These are phyloP conservation scores for Schizonepeta tenuifolia DNA, from an alignment of 257 asterid species.

Conservation along the genomic window DNA sequence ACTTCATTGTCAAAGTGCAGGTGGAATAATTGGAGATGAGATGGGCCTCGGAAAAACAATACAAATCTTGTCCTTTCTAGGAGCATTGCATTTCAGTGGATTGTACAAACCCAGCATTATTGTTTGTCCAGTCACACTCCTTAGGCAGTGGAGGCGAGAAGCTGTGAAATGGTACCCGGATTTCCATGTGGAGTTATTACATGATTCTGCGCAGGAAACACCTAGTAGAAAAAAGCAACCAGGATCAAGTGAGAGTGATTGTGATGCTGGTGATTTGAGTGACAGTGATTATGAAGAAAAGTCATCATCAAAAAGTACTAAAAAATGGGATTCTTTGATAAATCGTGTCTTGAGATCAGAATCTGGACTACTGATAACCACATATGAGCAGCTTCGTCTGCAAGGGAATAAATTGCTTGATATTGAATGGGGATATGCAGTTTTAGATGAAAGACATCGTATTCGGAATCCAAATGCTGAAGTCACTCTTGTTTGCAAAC, in stretches of 20 bases:
- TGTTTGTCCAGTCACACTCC: conserved; percentile 91
- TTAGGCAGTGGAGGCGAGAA: conserved; percentile 95
- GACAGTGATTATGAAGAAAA: conserved; percentile 65
- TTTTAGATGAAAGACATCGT: conserved; percentile 96
- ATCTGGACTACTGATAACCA: conserved; percentile 86
- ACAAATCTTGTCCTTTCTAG: conserved; percentile 86
- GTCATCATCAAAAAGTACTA: conserved; percentile 46
- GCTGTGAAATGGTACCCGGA: conserved; percentile 85
- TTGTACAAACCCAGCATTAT: conserved; percentile 93
- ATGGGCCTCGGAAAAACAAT: conserved; percentile 99
- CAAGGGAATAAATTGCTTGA: conserved; percentile 81
- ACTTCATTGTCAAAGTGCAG: conserved; percentile 96
- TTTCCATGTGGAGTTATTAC: conserved; percentile 84
- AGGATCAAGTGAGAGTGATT: conserved; percentile 63
- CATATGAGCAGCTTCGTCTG: conserved; percentile 94
- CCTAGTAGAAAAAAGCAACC: conserved; percentile 55
- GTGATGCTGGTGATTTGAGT: conserved; percentile 62
- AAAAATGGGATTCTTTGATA: conserved; percentile 83
- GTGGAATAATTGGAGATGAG: conserved; percentile 99
- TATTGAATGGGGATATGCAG: conserved; percentile 95
- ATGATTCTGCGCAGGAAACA: conserved; percentile 79
- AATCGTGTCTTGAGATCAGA: conserved; percentile 77
- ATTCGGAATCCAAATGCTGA: conserved; percentile 98
- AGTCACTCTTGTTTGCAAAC: conserved; percentile 94
- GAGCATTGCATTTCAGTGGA: conserved; percentile 86